Base-by-base conservation (phyloP, 768 basidiomycete species). In the Tylopilus subfusipes region DNA sequence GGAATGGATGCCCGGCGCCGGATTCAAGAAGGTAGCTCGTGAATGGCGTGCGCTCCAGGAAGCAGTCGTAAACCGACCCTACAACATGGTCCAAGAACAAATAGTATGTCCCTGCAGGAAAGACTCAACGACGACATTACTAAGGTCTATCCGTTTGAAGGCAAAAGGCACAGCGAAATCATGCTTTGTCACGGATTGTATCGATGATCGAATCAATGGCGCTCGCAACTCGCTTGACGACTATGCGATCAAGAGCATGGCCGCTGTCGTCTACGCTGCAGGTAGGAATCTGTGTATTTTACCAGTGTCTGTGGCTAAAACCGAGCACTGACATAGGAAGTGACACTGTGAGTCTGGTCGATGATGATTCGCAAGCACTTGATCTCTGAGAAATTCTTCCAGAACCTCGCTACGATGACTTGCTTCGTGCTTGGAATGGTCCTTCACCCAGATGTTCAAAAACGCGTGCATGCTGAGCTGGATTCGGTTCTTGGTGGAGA, bases 41-140 rank as follows among this genome's bases (percentile, higher is more conserved):
- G 51, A 52, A 36, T 52, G 51, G 51, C 51, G 51, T 25, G 42
- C 42, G 2, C 51, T 52, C 11, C 51, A 52, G 16, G 51, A 52
- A 46, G 22, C 42, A 18, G 51, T 52, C 18, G 51, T 52, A 21
- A 52, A 46, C 25, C 18, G 25, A 29, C 51, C 51, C 21, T 52
- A 16, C 43, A 52, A 18, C 5, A 52, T 52, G 51, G 51, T 52
- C 24, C 51, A 29, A 22, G 43, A 46, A 25, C 31, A 52, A 29
- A 52, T 52, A 33, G 51, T 52, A 29, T 27, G 33, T 36, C 27
- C 31, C 9, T 21, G n/a, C 33, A 4, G 9, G n/a, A 18, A 3
- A 4, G 22, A n/a, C 22, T n/a, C 21, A 5, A 30, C 12, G 12
- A 12, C 42, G 22, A 21, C 25, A 18, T 19, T 18, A n/a, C n/a